These are phyloP conservation scores for Tripidium arundinaceum DNA, from an alignment of 202 grass and related monocot species.

Conservation along the genomic window DNA sequence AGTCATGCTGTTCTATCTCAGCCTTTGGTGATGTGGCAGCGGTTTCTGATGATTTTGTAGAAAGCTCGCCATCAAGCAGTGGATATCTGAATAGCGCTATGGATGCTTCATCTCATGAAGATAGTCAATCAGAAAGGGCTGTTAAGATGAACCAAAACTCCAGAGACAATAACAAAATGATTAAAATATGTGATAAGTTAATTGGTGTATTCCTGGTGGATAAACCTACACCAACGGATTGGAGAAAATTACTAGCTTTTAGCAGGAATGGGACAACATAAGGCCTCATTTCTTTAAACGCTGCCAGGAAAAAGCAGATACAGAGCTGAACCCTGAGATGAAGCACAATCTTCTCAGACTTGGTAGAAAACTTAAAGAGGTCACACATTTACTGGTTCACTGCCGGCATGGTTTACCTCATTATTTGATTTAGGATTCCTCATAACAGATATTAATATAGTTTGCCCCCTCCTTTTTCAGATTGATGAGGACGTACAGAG, in stretches of 20 bases:
- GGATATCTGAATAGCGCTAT: slow-evolving; percentile 9
- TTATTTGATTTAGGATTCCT: slow-evolving; percentile 9
- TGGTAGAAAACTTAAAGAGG: slow-evolving; percentile 89
- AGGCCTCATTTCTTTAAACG: slow-evolving; percentile 70
- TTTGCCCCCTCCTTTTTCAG: slow-evolving; percentile 36
- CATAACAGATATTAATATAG: slow-evolving; percentile 13
- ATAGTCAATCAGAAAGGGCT: slow-evolving; percentile 3
- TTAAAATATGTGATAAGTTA: slow-evolving; percentile 76
- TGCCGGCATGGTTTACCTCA: not conserved
- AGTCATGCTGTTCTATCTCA: slow-evolving; percentile 36
- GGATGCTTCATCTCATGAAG: slow-evolving; percentile 20
- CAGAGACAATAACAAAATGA: slow-evolving; percentile 47
- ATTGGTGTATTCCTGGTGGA: slow-evolving; percentile 90
- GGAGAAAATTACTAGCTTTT: slow-evolving; percentile 88
- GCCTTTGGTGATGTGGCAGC: slow-evolving; percentile 42
- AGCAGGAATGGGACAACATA: slow-evolving; percentile 80
- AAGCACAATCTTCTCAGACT: slow-evolving; percentile 80
- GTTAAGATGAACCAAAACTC: slow-evolving; percentile 18
- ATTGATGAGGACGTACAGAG: slow-evolving; percentile 90
- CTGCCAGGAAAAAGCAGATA: slow-evolving; percentile 73
- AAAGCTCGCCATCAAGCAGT: slow-evolving; percentile 41
- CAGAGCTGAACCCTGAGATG: slow-evolving; percentile 70
- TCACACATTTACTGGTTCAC: not conserved
- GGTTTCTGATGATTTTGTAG: slow-evolving; percentile 26
- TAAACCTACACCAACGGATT: slow-evolving; percentile 68